Evolutionary conservation across 495 filamentous ascomycete species (phyloP), one percentile per base, ranked within the genome.

Genomic region (Tricharina praecox): DNA sequence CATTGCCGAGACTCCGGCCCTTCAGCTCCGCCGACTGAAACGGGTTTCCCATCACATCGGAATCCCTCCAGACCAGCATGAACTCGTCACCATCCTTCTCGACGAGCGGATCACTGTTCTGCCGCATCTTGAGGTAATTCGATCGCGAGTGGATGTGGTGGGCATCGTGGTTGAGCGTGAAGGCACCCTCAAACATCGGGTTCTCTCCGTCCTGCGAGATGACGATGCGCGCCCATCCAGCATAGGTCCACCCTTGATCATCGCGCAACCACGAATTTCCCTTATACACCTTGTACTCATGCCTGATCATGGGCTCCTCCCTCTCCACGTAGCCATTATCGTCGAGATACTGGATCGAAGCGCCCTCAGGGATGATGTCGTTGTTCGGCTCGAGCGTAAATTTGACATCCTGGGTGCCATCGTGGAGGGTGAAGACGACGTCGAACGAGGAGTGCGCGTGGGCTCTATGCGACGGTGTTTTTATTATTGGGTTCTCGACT

Each of bases 31-130:
- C 52, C 9, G 19, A 44, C 25, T 49, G 35, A 20, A 48, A 34
- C 10, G 36, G 25, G 10, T 39, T 55, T 21, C 48, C 32, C 45
- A 67, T 64, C 61, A 90, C 76, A 61, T 97, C 92, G 25, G 85
- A 90, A 62, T 97, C 87, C 28, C 87, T 74, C 65, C 79, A 96
- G 3, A 93, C 72, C 18, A 94, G 65, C 90, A 97, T 93, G 56
- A 76, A 85, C 40, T 93, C 85, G 16, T 77, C 72, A 1, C 67
- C 72, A 15, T 60, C 66, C 24, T 63, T 56, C 39, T 76, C 72
- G 11, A 84, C 61, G 20, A 69, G 64, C n/a, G 82, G 81, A 61
- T 97, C 90, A n/a, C 78, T 66, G 1, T 62, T 62, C 50, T 82
- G 76, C 55, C 74, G 75, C 45, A 84, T 93, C 53, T 75, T 70